Evolutionary conservation across 306 rosid species (phyloP).

Genomic region (Hippophae gyantsensis): DNA sequence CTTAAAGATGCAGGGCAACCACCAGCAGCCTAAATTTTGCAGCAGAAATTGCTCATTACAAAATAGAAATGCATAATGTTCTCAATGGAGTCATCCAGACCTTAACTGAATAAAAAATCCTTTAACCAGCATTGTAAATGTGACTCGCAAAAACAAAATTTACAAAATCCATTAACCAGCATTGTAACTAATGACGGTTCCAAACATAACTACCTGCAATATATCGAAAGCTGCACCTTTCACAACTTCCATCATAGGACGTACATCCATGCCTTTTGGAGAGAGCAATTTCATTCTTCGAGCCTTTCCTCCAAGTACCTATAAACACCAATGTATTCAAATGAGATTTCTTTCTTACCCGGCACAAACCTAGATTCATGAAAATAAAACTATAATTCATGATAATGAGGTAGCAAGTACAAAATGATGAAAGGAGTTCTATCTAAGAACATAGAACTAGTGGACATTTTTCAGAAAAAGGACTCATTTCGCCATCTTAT

Average conservation of each 20-base stretch:
- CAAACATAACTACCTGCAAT: conserved; percentile 50
- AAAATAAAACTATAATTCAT: no score
- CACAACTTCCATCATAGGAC: conserved; percentile 99
- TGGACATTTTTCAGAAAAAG: no score
- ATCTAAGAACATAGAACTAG: no score
- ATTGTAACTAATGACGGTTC: neutral
- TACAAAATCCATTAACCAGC: conserved; percentile 1
- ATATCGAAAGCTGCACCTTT: conserved; percentile 95
- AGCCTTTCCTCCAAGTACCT: conserved; percentile 93
- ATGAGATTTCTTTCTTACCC: neutral
- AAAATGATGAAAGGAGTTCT: no score
- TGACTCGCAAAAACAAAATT: neutral
- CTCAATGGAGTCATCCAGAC: neutral
- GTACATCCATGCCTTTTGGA: conserved; percentile 93
- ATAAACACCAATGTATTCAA: conserved; percentile 6
- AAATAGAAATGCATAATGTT: neutral
- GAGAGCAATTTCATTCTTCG: conserved; percentile 79
- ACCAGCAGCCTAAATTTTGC: conserved; percentile 66
- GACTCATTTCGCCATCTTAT: no score
- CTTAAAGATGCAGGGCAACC: conserved; percentile 84
- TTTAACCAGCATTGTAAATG: neutral
- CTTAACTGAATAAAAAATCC: neutral
- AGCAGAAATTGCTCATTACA: conserved; percentile 16
- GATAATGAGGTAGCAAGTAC: no score
- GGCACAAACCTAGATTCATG: neutral